phyloP scores from a whole-genome alignment of 768 basidiomycete species.

The Serendipita sp. region DNA sequence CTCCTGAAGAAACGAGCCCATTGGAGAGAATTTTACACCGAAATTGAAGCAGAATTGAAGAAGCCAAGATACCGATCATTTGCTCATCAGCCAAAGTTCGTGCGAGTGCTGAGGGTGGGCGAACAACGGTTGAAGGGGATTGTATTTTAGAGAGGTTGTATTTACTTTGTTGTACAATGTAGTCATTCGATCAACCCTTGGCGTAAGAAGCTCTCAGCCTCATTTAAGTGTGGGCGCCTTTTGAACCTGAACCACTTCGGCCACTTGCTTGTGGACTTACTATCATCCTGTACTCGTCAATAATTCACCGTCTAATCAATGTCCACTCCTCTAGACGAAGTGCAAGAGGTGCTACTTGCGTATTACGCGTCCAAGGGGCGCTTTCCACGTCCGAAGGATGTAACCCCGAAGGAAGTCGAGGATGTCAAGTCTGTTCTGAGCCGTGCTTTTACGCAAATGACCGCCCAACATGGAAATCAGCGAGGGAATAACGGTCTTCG shows the following conservation, averaged over 20 bases:
- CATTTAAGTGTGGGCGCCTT: background rate
- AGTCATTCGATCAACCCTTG: too few relatives aligned
- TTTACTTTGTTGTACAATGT: too few relatives aligned
- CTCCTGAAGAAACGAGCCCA: constrained; percentile 34
- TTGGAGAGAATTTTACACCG: constrained; percentile 9
- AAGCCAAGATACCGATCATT: background rate
- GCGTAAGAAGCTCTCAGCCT: too few relatives aligned
- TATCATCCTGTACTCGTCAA: background rate
- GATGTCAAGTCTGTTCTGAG: background rate
- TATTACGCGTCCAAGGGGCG: background rate
- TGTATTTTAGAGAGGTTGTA: too few relatives aligned
- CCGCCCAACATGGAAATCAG: background rate
- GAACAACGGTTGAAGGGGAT: too few relatives aligned
- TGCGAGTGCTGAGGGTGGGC: too few relatives aligned
- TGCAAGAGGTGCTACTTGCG: background rate
- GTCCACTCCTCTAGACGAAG: background rate
- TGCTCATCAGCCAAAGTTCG: too few relatives aligned
- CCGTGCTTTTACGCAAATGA: background rate
- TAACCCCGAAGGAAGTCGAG: background rate
- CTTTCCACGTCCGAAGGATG: background rate
- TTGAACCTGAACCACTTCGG: background rate
- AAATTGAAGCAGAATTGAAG: background rate
- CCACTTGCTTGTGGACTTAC: background rate
- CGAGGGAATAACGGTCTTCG: background rate
- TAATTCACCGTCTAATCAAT: background rate